Evolutionary conservation across 1,284 basidiomycete genomes (phyloP), one percentile per base, ranked within the genome.

Genomic region (Leucoagaricus sp.): DNA sequence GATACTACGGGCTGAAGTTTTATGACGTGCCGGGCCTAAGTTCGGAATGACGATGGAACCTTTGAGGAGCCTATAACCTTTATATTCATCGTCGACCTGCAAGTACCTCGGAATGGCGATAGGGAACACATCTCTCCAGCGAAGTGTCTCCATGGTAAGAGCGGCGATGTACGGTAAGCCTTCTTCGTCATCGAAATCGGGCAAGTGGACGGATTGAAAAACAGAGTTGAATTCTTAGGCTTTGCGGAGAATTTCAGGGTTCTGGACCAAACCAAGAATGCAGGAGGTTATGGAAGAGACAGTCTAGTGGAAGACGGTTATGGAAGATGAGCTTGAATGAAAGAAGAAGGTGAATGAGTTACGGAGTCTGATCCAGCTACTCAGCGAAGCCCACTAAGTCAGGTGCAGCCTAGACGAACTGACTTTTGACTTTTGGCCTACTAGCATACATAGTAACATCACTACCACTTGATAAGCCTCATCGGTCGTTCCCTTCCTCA

Each of bases 221-320:
- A 79, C 69, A 3, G 58, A 34, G 45, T 80, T 77, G 12, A 80
- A 61, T 54, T 80, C 76, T 52, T 77, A 77, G 0, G 75, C 72
- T 49, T 70, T 71, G 26, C 60, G 62, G 40, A 75, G 67, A 2
- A 72, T 70, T 15, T 73, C 69, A 0, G 77, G 77, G 49, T 73
- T 59, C 1, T 63, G 40, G 6, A 71, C 49, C 59, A 77, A 67
- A 17, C 64, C 69, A 21, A 75, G 62, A 12, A 74, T 63, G 50
- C 71, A 71, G 15, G 68, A 63, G 2, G 57, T 46, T 25, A 50
- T 25, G 4, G 42, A n/a, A 0, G 36, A 50, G 10, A 56, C 29
- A 9, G 33, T 40, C 51, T 53, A n/a, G 19, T 17, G 9, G 4
- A 28, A 12, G n/a, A n/a, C n/a, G 4, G 15, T 41, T 21, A 33